A percentile compares a stretch with the other conserved stretches of the same genome.
Conservation (phyloP, 192 early-diverging fungal species). For the Pecoramyces ruminantium region DNA sequence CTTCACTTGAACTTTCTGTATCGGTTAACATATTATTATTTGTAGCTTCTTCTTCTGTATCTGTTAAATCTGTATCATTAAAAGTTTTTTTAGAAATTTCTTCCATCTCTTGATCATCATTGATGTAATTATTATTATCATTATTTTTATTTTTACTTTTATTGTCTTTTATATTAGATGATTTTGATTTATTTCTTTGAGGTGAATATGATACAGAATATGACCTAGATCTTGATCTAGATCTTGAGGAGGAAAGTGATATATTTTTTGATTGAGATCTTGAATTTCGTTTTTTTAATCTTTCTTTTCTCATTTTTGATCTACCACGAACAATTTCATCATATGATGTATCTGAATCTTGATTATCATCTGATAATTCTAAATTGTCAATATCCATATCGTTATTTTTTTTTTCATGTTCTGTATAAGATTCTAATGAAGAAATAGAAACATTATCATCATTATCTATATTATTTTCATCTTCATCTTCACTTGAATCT, state of each 20-base stretch:
- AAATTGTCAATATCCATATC: not conserved
- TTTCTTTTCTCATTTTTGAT: not conserved
- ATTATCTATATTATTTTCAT: not conserved
- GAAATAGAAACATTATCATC: not conserved
- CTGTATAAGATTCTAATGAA: not conserved
- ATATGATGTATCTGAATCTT: not conserved
- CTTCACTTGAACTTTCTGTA: not conserved
- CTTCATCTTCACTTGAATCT: not conserved
- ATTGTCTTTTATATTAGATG: too few relatives aligned
- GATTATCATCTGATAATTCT: not conserved
- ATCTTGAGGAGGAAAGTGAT: not conserved
- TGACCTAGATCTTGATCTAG: not conserved
- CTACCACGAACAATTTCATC: not conserved
- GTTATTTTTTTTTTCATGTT: not conserved
- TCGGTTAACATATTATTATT: not conserved
- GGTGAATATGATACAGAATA: not conserved
- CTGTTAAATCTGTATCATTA: not conserved
- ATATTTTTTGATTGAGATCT: not conserved
- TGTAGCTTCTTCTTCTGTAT: not conserved
- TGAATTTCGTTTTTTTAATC: not conserved
- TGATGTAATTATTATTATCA: too few relatives aligned
- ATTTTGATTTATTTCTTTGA: not conserved
- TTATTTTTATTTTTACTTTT: too few relatives aligned
- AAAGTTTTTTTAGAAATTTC: too few relatives aligned
- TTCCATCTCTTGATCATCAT: not conserved